These are phyloP conservation scores for Hebeloma cylindrosporum DNA, from an alignment of 768 basidiomycete genomes.

Conservation along the genomic window DNA sequence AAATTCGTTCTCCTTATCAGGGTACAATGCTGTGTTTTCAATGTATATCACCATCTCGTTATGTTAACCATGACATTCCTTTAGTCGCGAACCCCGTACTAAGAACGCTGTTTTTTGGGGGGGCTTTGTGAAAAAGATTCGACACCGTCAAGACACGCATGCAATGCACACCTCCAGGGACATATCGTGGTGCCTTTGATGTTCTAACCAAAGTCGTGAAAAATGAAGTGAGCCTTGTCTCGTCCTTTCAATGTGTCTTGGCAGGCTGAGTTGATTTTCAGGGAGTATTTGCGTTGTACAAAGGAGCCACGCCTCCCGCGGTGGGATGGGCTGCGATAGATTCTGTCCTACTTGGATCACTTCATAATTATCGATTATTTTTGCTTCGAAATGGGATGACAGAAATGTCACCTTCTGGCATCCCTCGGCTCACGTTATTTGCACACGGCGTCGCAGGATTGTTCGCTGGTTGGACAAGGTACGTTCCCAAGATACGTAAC, in stretches of 20 bases:
- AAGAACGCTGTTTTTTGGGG: background rate
- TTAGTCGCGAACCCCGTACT: no score
- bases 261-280: slow-evolving; percentile 24
- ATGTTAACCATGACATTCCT: background rate
- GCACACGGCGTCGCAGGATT: slow-evolving; percentile 70
- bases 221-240: slow-evolving; percentile 50
- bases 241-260: slow-evolving; percentile 5
- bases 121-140: slow-evolving; percentile 41
- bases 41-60: background rate
- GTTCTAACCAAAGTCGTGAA: slow-evolving; percentile 55
- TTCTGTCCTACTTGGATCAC: slow-evolving; percentile 64
- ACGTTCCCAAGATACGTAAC: slow-evolving; percentile 13
- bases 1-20: slow-evolving; percentile 18
- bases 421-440: slow-evolving; percentile 54
- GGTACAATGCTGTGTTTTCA: slow-evolving; percentile 1
- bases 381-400: slow-evolving; percentile 53
- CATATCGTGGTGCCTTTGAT: slow-evolving; percentile 61
- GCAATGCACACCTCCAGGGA: slow-evolving; percentile 66
- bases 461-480: slow-evolving; percentile 72
- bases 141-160: slow-evolving; percentile 74
- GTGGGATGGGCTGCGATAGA: slow-evolving; percentile 76
- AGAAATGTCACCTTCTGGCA: slow-evolving; percentile 44
- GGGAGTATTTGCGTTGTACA: slow-evolving; percentile 68
- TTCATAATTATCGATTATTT: slow-evolving; percentile 72
- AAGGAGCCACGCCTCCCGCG: slow-evolving; percentile 71